These are phyloP conservation scores for Nemania serpens DNA, from an alignment of 2,329 filamentous ascomycete species.

Conservation along the genomic window DNA sequence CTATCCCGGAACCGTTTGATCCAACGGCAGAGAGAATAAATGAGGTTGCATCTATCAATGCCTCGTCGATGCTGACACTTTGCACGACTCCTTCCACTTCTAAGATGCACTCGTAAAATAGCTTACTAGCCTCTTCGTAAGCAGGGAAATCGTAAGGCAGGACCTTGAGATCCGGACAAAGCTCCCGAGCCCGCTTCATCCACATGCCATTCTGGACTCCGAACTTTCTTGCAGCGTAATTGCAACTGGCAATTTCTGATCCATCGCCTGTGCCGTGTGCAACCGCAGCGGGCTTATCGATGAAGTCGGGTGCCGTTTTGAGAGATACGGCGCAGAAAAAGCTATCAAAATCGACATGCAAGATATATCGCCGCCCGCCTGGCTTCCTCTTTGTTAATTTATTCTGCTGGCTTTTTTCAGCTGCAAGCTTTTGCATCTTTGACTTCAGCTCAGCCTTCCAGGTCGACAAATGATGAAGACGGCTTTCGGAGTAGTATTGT, in stretches of 20 bases:
- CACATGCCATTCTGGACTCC: constrained; percentile 99
- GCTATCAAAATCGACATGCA: constrained; percentile 98
- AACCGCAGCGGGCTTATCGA: constrained; percentile 82
- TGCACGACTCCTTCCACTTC: constrained; percentile 82
- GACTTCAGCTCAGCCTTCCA: constrained; percentile 97
- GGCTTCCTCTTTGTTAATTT: constrained; percentile 57
- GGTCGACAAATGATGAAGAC: constrained; percentile 90
- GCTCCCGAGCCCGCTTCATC: constrained; percentile 87
- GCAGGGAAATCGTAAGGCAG: constrained; percentile 95
- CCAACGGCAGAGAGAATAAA: constrained; percentile 68
- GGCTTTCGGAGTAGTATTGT: constrained; percentile 93
- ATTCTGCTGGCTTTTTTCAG: constrained; percentile 62
- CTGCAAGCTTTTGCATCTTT: constrained; percentile 78
- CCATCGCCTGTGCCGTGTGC: constrained; percentile 84
- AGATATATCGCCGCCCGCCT: constrained; percentile 76
- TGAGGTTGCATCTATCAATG: constrained; percentile 79
- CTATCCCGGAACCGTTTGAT: constrained; percentile 66
- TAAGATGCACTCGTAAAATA: constrained; percentile 86
- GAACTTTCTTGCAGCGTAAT: constrained; percentile 84
- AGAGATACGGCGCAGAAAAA: constrained; percentile 95
- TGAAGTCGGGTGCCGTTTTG: constrained; percentile 74
- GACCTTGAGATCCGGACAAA: constrained; percentile 85
- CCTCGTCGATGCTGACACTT: constrained; percentile 96
- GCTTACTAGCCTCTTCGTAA: constrained; percentile 87
- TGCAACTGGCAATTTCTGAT: constrained; percentile 97